Percentiles rank a stretch among this genome's conserved stretches.
These are phyloP conservation scores for Haplosporangium sp. DNA, from an alignment of 371 early-diverging fungal genomes.

Conservation along the genomic window DNA sequence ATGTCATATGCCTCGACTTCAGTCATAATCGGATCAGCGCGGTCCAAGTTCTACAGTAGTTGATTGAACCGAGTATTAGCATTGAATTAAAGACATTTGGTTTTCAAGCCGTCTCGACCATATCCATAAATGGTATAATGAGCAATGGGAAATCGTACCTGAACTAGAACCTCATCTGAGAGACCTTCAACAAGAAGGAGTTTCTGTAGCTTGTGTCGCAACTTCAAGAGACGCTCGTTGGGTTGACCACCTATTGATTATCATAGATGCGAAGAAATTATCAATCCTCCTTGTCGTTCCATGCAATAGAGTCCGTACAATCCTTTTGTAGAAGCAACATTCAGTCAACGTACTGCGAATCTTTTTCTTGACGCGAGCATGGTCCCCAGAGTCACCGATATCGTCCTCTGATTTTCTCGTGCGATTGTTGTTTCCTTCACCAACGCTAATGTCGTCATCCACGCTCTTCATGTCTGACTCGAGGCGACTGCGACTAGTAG, in stretches of 20 bases:
- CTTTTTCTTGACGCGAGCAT: conserved; percentile 40
- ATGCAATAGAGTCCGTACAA: background rate
- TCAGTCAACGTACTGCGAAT: conserved; percentile 30
- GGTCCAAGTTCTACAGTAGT: conserved; percentile 36
- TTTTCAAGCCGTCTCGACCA: background rate
- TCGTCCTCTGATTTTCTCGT: conserved; percentile 49
- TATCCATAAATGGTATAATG: background rate
- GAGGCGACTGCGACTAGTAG: conserved; percentile 18
- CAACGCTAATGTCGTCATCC: conserved; percentile 34
- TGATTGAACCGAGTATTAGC: too few species aligned
- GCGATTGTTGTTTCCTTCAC: conserved; percentile 26
- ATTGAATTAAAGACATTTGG: background rate
- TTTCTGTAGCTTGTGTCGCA: conserved; percentile 54
- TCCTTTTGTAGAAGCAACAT: background rate
- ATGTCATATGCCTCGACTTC: conserved; percentile 36
- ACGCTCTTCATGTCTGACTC: conserved; percentile 46
- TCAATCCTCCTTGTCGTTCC: background rate
- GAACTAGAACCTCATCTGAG: conserved; percentile 41
- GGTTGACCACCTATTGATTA: conserved; percentile 40
- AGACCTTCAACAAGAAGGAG: conserved; percentile 45
- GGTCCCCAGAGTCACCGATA: conserved; percentile 41
- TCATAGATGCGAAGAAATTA: background rate
- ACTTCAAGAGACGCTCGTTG: conserved; percentile 48
- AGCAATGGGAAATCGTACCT: conserved; percentile 26
- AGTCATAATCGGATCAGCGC: conserved; percentile 32